Evolutionary conservation across 371 early-diverging fungal genomes (phyloP).

Genomic region (Lichtheimia corymbifera): DNA sequence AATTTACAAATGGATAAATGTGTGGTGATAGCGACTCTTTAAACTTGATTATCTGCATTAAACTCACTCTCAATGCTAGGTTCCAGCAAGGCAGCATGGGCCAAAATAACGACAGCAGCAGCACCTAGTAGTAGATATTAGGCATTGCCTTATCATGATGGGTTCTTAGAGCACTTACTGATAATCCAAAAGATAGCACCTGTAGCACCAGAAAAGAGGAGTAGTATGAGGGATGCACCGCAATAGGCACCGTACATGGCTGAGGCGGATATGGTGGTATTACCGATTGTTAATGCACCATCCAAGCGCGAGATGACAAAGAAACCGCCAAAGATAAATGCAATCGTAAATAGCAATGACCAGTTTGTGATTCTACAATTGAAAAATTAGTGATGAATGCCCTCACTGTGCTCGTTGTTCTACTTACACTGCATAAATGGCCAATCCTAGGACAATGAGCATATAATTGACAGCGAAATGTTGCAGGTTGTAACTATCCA

Average conservation of each 20-base stretch:
- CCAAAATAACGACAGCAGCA: slow-evolving; percentile 58
- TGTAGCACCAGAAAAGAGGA: slow-evolving; percentile 63
- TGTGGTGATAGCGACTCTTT: slow-evolving; percentile 1
- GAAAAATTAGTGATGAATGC: no score
- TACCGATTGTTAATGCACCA: slow-evolving; percentile 50
- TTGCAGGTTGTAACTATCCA: slow-evolving; percentile 57
- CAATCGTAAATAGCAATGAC: slow-evolving; percentile 57
- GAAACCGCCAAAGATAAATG: slow-evolving; percentile 56
- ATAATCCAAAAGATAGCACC: slow-evolving; percentile 70
- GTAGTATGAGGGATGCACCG: slow-evolving; percentile 49
- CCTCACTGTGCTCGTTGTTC: not conserved
- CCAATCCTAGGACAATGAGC: slow-evolving; percentile 54
- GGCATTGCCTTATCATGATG: not conserved
- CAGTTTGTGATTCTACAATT: slow-evolving; percentile 53
- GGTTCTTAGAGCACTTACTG: slow-evolving; percentile 30
- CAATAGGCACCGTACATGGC: slow-evolving; percentile 56
- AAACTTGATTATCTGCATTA: slow-evolving; percentile 48
- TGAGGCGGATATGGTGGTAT: slow-evolving; percentile 40
- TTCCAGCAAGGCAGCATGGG: slow-evolving; percentile 66
- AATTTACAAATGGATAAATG: no score
- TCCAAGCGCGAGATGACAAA: slow-evolving; percentile 53
- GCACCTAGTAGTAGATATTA: slow-evolving; percentile 41
- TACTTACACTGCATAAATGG: slow-evolving; percentile 65
- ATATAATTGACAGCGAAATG: slow-evolving; percentile 70
- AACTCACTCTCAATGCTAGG: slow-evolving; percentile 67